Evolutionary conservation across 169 alveolate genomes (phyloP).

Genomic region (Plasmodium adleri): DNA sequence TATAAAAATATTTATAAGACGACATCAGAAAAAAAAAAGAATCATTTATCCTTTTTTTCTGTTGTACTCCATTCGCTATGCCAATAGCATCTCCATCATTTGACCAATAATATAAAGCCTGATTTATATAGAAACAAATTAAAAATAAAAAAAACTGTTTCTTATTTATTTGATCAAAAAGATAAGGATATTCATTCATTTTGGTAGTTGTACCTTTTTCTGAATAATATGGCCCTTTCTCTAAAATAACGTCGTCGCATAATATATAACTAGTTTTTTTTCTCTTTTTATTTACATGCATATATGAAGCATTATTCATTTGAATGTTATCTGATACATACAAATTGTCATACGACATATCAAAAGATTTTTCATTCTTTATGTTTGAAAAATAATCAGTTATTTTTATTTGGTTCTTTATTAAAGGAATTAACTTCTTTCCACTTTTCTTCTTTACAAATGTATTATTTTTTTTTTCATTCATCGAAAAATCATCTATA

Average conservation of each 20-base stretch:
- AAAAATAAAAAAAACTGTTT: conserved; percentile 66
- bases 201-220: background rate
- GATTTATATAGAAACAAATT: conserved; percentile 62
- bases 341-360: conserved; percentile 10
- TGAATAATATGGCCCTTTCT: background rate
- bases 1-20: conserved; percentile 72
- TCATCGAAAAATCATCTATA: background rate
- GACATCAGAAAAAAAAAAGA: conserved; percentile 62
- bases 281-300: conserved; percentile 29
- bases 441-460: conserved; percentile 13
- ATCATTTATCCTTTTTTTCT: conserved; percentile 64
- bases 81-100: conserved; percentile 64
- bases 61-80: conserved; percentile 67
- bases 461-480: conserved; percentile 19
- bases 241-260: conserved; percentile 8
- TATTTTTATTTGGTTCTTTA: conserved; percentile 74
- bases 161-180: conserved; percentile 48
- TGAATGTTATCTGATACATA: conserved; percentile 1
- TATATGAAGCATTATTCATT: background rate
- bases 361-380: conserved; percentile 40
- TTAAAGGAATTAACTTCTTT: conserved; percentile 48
- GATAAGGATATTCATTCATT: background rate
- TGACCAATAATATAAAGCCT: conserved; percentile 58
- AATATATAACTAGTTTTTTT: conserved; percentile 56
- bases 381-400: conserved; percentile 61